These are phyloP conservation scores for Amanita jacksonii DNA, from an alignment of 768 basidiomycete genomes.

Conservation along the genomic window DNA sequence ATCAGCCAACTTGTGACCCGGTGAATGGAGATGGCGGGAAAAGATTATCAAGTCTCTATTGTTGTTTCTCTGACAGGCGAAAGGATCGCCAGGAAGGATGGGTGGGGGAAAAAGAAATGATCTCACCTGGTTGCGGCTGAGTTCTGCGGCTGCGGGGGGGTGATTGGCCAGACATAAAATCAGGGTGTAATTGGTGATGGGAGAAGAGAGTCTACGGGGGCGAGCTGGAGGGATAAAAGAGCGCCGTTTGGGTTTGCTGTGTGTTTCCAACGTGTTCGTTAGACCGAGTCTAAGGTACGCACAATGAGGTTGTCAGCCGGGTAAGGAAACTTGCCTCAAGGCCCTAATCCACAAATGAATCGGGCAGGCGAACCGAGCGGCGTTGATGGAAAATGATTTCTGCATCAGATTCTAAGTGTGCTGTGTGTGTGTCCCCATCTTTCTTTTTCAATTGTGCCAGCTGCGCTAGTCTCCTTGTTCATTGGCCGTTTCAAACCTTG, in stretches of 20 bases:
- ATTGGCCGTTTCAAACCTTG: not conserved
- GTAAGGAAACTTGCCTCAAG: slow-evolving; percentile 44
- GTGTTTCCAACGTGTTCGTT: slow-evolving; percentile 55
- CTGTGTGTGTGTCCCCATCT: no score
- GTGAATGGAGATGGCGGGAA: not conserved
- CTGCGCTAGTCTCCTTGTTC: no score
- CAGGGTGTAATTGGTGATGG: slow-evolving; percentile 14
- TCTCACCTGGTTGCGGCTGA: slow-evolving; percentile 31
- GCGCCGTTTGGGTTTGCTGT: no score
- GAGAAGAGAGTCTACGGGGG: slow-evolving; percentile 11
- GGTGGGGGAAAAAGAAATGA: slow-evolving; percentile 13
- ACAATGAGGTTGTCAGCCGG: slow-evolving; percentile 51
- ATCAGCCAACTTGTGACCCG: slow-evolving; percentile 6
- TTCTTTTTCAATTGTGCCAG: no score
- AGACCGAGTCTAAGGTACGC: slow-evolving; percentile 28
- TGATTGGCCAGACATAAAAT: slow-evolving; percentile 35
- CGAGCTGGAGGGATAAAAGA: slow-evolving; percentile 22
- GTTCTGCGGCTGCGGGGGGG: slow-evolving; percentile 46
- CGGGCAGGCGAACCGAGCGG: slow-evolving; percentile 6
- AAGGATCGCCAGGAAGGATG: slow-evolving; percentile 11
- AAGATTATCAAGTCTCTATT: slow-evolving; percentile 8
- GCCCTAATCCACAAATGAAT: slow-evolving; percentile 13
- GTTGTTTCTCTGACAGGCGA: slow-evolving; percentile 8
- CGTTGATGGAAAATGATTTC: not conserved
- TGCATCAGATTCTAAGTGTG: not conserved